Conservation (phyloP, 176 grass and related monocot genomes). For the Rhynchospora tenuis region DNA sequence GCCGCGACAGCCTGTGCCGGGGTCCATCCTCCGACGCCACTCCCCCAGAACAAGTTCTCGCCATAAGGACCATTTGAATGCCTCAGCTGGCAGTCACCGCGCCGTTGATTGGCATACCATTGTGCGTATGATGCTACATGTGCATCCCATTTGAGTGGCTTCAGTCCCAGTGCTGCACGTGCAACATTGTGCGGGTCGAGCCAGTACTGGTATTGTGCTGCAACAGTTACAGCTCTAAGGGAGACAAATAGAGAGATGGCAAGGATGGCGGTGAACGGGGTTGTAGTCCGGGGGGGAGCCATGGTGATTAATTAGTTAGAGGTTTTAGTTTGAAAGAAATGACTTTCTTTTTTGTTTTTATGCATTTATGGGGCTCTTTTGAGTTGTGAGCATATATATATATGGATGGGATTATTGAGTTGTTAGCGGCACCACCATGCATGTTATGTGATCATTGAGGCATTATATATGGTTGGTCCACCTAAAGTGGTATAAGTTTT, state of each 20-base stretch:
- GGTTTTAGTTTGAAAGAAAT: neutral
- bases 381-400: constrained; percentile 13
- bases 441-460: constrained; percentile 68
- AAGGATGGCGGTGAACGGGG: constrained; percentile 2
- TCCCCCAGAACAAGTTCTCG: constrained; percentile 92
- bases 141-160: constrained; percentile 44
- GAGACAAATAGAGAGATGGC: constrained; percentile 18
- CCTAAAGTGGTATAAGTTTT: constrained; percentile 32
- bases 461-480: constrained; percentile 45
- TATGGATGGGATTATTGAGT: constrained; percentile 24
- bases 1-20: constrained; percentile 48
- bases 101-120: constrained; percentile 46
- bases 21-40: constrained; percentile 50
- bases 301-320: constrained; percentile 15
- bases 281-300: constrained; percentile 5
- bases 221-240: neutral
- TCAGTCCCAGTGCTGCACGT: constrained; percentile 31
- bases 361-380: neutral
- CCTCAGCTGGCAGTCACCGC: constrained; percentile 63
- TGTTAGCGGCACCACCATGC: constrained; percentile 27
- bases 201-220: neutral
- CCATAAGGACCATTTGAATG: constrained; percentile 73
- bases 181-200: constrained; percentile 52
- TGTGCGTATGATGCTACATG: constrained; percentile 51
- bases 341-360: constrained; percentile 10